Evolutionary conservation across 352 stramenopile species (phyloP).

Genomic region (Phytophthora citricola): DNA sequence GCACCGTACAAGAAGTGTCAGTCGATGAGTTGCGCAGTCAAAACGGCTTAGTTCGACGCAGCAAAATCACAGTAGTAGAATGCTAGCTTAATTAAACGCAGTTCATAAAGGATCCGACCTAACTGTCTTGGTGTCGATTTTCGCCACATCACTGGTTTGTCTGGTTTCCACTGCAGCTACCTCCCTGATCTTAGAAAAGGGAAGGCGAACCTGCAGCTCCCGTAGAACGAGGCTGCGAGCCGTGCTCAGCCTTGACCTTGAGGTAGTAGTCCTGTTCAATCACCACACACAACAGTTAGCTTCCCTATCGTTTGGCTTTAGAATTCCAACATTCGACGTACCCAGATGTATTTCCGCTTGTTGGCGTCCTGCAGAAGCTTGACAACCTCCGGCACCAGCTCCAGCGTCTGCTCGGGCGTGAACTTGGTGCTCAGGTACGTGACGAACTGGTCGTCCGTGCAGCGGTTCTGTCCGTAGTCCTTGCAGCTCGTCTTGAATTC

Average conservation of each 20-base stretch:
- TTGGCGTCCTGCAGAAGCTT: constrained; percentile 83
- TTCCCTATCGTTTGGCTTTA: background rate
- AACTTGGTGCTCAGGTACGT: constrained; percentile 78
- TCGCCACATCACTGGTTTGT: constrained; percentile 14
- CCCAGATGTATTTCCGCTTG: constrained; percentile 88
- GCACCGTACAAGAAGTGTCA: constrained; percentile 19
- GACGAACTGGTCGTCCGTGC: constrained; percentile 74
- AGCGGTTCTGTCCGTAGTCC: constrained; percentile 86
- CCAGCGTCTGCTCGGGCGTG: constrained; percentile 68
- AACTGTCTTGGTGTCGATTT: constrained; percentile 26
- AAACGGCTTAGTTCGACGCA: background rate
- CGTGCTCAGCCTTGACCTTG: constrained; percentile 67
- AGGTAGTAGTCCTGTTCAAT: constrained; percentile 72
- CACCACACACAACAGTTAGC: constrained; percentile 20
- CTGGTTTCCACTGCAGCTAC: constrained; percentile 4
- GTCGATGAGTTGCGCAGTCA: constrained; percentile 8
- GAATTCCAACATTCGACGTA: constrained; percentile 35
- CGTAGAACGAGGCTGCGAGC: constrained; percentile 23
- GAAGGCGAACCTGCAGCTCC: constrained; percentile 56
- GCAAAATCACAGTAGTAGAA: constrained; percentile 20
- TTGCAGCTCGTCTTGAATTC: constrained; percentile 90
- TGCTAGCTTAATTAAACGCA: constrained; percentile 36
- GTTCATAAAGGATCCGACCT: constrained; percentile 31
- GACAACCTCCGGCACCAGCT: constrained; percentile 83
- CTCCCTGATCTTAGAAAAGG: constrained; percentile 58